A percentile compares a stretch with the other conserved stretches of the same genome.
These are phyloP conservation scores for Sungouiella thailandica DNA, from an alignment of 805 yeast genomes.

Conservation along the genomic window DNA sequence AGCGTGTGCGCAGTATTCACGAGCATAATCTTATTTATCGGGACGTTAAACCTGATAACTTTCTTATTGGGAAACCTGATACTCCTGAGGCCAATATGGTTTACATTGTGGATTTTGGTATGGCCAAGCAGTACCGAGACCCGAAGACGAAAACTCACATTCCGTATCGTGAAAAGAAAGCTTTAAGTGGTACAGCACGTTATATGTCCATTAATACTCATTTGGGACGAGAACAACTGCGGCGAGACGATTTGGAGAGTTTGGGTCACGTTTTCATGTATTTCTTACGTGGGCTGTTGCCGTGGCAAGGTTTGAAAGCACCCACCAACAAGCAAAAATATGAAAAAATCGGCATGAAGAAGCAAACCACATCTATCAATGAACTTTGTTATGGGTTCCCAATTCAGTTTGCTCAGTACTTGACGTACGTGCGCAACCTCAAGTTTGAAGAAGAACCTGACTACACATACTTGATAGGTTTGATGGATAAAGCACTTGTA, in stretches of 20 bases:
- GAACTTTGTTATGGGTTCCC: conserved; percentile 90
- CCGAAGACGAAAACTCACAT: conserved; percentile 94
- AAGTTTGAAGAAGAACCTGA: conserved; percentile 94
- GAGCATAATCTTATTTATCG: conserved; percentile 88
- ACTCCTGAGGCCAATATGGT: conserved; percentile 79
- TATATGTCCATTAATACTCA: conserved; percentile 98
- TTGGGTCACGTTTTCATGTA: conserved; percentile 96
- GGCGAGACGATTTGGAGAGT: conserved; percentile 95
- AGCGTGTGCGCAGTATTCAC: conserved; percentile 81
- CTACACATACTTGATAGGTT: conserved; percentile 76
- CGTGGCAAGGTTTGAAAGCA: conserved; percentile 99
- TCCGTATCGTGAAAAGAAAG: conserved; percentile 94
- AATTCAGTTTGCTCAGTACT: conserved; percentile 86
- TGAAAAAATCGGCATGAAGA: conserved; percentile 95
- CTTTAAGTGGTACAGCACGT: conserved; percentile 96
- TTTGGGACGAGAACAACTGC: conserved; percentile 92
- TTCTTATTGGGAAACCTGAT: conserved; percentile 85
- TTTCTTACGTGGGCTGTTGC: conserved; percentile 88
- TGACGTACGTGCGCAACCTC: conserved; percentile 81
- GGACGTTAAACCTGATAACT: conserved; percentile 97
- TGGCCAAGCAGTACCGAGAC: conserved; percentile 98
- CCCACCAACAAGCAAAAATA: conserved; percentile 97
- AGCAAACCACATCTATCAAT: conserved; percentile 79
- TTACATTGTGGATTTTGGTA: conserved; percentile 93
- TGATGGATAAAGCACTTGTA: conserved; percentile 74